A percentile compares a stretch with the other conserved stretches of the same genome.
These are phyloP conservation scores for Boletus sensibilis DNA, from an alignment of 768 basidiomycete genomes.

Conservation along the genomic window DNA sequence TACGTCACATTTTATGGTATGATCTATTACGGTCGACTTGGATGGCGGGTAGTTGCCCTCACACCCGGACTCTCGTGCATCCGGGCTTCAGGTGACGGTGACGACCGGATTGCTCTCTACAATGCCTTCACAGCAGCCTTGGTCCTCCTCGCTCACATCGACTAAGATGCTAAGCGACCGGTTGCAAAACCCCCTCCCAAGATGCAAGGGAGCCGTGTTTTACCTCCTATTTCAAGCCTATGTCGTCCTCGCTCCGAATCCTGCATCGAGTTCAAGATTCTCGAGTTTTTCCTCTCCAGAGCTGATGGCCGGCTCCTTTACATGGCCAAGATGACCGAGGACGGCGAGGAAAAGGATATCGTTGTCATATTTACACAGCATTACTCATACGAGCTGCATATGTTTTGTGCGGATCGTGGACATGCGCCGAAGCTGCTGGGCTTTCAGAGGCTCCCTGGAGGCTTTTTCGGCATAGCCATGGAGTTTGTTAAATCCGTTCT, in stretches of 20 bases:
- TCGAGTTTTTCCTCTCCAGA: not conserved
- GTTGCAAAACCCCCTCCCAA: not conserved
- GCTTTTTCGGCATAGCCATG: no score
- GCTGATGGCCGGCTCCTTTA: not conserved
- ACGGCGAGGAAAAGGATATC: no score
- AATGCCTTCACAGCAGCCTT: not conserved
- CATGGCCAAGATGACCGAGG: not conserved
- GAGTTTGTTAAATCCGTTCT: no score
- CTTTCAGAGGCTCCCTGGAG: no score
- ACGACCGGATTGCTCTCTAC: not conserved
- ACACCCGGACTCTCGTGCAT: not conserved
- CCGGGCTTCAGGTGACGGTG: not conserved
- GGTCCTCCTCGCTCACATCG: not conserved
- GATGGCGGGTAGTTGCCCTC: not conserved
- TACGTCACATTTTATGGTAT: not conserved
- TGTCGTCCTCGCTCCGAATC: not conserved
- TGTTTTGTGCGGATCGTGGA: no score
- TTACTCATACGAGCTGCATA: no score
- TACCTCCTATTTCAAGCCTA: not conserved
- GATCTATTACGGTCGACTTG: not conserved
- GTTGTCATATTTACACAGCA: no score
- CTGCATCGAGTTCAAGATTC: not conserved
- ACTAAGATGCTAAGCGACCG: not conserved
- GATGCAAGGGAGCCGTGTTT: not conserved
- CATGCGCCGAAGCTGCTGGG: no score